These are phyloP conservation scores for Coemansia sp. DNA, from an alignment of 192 early-diverging fungal species.

Conservation along the genomic window DNA sequence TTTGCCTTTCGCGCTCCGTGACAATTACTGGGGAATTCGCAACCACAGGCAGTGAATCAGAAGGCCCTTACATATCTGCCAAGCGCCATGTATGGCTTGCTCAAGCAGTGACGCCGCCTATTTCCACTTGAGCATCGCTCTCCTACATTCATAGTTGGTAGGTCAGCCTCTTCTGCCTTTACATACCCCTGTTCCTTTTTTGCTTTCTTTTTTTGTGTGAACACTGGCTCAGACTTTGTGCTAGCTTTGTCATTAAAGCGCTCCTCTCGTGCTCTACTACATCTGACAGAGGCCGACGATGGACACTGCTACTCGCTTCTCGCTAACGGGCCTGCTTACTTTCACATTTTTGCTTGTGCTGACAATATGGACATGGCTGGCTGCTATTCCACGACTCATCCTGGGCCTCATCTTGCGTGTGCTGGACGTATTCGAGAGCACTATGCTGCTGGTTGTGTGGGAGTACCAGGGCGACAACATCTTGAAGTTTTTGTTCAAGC, in stretches of 20 bases:
- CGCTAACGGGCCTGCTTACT: background rate
- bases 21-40: constrained; percentile 1
- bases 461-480: constrained; percentile 43
- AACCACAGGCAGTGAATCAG: constrained; percentile 1
- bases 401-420: background rate
- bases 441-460: constrained; percentile 23
- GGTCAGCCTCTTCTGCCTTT: background rate
- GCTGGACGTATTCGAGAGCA: constrained; percentile 26
- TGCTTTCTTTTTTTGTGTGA: background rate
- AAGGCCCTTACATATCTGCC: background rate
- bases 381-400: constrained; percentile 17
- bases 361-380: constrained; percentile 20
- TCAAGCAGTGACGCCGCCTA: background rate
- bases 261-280: background rate
- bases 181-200: background rate
- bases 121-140: background rate
- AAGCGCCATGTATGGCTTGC: constrained; percentile 1
- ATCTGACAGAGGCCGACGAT: background rate
- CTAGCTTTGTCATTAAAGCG: background rate
- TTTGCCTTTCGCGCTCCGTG: background rate
- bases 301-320: background rate
- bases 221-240: background rate
- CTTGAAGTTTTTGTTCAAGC: constrained; percentile 16
- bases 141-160: background rate
- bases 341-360: background rate